Conservation (phyloP, 805 yeast species). For the Wickerhamomyces xylosicus region DNA sequence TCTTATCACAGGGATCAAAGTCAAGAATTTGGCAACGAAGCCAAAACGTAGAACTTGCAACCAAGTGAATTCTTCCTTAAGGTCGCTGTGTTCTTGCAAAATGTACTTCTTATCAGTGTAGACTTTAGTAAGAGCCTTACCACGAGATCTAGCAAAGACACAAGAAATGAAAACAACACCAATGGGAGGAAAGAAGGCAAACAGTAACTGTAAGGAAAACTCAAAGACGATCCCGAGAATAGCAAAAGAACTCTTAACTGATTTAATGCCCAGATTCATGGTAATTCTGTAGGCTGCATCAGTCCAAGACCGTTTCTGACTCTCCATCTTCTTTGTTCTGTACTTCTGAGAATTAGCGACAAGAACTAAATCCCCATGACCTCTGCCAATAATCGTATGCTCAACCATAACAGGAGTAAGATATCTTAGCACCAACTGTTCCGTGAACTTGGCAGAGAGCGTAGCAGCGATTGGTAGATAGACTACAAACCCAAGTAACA, state of each 20-base stretch:
- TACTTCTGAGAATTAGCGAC: neutral
- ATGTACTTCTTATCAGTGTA: neutral
- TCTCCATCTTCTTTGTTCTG: no score
- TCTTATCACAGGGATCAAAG: neutral
- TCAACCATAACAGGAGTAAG: neutral
- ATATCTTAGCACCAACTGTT: neutral
- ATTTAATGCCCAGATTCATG: neutral
- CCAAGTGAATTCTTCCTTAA: neutral
- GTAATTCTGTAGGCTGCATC: neutral
- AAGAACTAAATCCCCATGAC: neutral
- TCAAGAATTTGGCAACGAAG: neutral
- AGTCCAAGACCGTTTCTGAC: neutral
- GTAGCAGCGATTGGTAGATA: neutral
- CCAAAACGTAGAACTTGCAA: neutral
- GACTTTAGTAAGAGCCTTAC: neutral
- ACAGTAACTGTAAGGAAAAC: neutral
- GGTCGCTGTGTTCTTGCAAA: neutral
- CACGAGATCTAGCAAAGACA: neutral
- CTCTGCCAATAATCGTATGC: neutral
- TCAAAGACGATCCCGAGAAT: neutral
- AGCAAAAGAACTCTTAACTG: neutral
- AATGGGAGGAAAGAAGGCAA: neutral
- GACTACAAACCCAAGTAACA: neutral
- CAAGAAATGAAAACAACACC: neutral
- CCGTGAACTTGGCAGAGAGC: neutral